Percentiles rank a stretch among this genome's conserved stretches.
phyloP scores from a whole-genome alignment of 2,329 filamentous ascomycete species.

The Alternaria alternata region DNA sequence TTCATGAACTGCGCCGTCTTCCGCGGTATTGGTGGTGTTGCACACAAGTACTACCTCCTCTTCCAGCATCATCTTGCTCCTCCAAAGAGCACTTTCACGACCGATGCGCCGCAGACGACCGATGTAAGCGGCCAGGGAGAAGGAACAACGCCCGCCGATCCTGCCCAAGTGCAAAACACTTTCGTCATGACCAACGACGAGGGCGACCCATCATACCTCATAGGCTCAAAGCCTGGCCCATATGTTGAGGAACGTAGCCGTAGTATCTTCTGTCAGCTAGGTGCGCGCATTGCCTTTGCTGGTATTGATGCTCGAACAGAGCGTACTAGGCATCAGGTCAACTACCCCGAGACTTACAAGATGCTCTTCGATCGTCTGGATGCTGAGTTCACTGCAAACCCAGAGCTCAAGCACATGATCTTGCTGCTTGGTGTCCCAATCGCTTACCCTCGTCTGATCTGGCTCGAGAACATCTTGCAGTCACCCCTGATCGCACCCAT shows the following conservation, averaged over 20 bases:
- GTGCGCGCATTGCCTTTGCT: slow-evolving; percentile 69
- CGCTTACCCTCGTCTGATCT: slow-evolving; percentile 77
- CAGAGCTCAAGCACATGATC: slow-evolving; percentile 69
- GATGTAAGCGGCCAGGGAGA: slow-evolving; percentile 59
- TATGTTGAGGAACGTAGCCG: slow-evolving; percentile 70
- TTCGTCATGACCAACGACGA: slow-evolving; percentile 70
- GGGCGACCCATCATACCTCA: slow-evolving; percentile 77
- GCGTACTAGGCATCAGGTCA: slow-evolving; percentile 91
- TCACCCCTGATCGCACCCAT: slow-evolving; percentile 89
- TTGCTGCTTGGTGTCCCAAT: slow-evolving; percentile 77
- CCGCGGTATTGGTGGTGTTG: slow-evolving; percentile 68
- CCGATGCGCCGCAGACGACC: slow-evolving; percentile 69
- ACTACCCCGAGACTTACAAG: slow-evolving; percentile 75
- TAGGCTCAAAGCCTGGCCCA: slow-evolving; percentile 75
- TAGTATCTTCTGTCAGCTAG: slow-evolving; percentile 69
- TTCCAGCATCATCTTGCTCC: slow-evolving; percentile 83
- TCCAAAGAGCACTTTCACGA: slow-evolving; percentile 84
- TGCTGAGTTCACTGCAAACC: slow-evolving; percentile 61
- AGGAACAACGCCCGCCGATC: slow-evolving; percentile 66
- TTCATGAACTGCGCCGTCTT: slow-evolving; percentile 73
- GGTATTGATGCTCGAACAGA: slow-evolving; percentile 70
- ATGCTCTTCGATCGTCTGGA: slow-evolving; percentile 66
- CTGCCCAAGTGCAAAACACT: slow-evolving; percentile 75
- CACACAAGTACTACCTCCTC: slow-evolving; percentile 68
- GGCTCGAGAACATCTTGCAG: slow-evolving; percentile 90